Conservation (phyloP, 768 basidiomycete species). For the Amylocystis lapponica region DNA sequence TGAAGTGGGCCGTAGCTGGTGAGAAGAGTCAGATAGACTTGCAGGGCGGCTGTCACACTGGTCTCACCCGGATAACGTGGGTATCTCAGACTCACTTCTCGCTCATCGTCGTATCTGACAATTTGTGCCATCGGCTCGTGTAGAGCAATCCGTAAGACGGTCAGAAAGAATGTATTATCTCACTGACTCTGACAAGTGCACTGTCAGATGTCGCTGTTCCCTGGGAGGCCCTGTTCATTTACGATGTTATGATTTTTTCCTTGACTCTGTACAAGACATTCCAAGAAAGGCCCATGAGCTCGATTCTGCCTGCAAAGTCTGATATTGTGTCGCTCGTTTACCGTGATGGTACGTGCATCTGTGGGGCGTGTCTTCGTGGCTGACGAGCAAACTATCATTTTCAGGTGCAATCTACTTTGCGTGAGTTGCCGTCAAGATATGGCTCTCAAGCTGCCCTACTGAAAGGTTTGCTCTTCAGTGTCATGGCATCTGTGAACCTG, state of each 20-base stretch:
- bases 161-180: neutral
- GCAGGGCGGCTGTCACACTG: slow-evolving; percentile 16
- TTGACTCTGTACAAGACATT: slow-evolving; percentile 44
- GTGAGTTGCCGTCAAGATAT: slow-evolving; percentile 27
- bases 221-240: slow-evolving; percentile 48
- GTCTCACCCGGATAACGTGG: slow-evolving; percentile 16
- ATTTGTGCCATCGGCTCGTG: neutral
- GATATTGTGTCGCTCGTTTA: slow-evolving; percentile 37
- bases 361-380: too few species aligned
- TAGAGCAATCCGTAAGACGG: slow-evolving; percentile 20
- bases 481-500: slow-evolving; percentile 46
- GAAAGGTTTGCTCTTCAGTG: slow-evolving; percentile 27
- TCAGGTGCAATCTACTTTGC: slow-evolving; percentile 51
- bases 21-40: slow-evolving; percentile 19
- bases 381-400: neutral
- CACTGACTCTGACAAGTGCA: neutral
- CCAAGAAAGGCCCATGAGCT: slow-evolving; percentile 24
- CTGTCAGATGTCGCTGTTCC: slow-evolving; percentile 25
- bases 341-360: slow-evolving; percentile 40
- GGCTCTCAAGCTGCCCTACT: neutral
- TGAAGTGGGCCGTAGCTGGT: slow-evolving; percentile 40
- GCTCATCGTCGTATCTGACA: neutral
- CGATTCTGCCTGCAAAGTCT: slow-evolving; percentile 5
- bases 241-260: slow-evolving; percentile 41
- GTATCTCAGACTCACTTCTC: slow-evolving; percentile 6